A percentile compares a stretch with the other conserved stretches of the same genome.
These are phyloP conservation scores for Fraxinus sp. DNA, from an alignment of 305 asterid species.

Conservation along the genomic window DNA sequence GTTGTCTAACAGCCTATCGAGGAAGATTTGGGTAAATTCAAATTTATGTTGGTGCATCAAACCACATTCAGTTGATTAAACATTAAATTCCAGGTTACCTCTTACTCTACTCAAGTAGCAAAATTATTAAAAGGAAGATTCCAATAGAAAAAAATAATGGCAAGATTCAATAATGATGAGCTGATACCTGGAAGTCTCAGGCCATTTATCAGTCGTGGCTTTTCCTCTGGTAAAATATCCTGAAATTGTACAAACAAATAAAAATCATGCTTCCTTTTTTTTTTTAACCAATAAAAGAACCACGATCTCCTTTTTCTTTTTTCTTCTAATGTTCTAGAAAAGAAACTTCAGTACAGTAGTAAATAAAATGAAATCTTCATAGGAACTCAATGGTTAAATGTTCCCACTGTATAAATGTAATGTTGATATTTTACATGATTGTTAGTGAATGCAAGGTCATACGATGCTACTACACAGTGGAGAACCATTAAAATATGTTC, in stretches of 20 bases:
- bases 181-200: constrained; percentile 80
- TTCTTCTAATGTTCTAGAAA: neutral
- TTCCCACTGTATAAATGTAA: neutral
- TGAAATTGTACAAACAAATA: constrained; percentile 33
- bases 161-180: constrained; percentile 2
- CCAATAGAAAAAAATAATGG: neutral
- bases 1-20: neutral
- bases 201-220: constrained; percentile 82
- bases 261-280: neutral
- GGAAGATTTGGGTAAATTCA: neutral
- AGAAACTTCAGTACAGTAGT: neutral
- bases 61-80: constrained; percentile 2
- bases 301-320: neutral
- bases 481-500: neutral
- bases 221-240: constrained; percentile 74
- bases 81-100: constrained; percentile 1
- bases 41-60: neutral
- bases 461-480: neutral
- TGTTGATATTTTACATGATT: neutral
- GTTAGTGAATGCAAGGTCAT: neutral
- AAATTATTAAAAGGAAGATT: neutral
- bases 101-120: constrained; percentile 1
- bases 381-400: neutral
- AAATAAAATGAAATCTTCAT: neutral
- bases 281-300: neutral